phyloP scores from a whole-genome alignment of 768 basidiomycete species.

The Mrakia gelida region DNA sequence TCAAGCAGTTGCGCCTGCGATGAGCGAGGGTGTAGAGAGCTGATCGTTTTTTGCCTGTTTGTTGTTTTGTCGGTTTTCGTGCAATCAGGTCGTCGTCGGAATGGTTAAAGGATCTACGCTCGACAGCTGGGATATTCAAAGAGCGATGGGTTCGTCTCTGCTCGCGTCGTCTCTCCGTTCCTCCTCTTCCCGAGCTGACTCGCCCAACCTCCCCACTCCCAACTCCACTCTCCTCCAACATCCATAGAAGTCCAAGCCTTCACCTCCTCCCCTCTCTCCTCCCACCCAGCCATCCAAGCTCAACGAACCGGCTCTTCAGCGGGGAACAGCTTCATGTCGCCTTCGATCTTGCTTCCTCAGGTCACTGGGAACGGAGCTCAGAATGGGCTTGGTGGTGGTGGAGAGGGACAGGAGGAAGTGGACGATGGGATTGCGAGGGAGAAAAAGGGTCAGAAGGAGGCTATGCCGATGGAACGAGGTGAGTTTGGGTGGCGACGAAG shows the following conservation, averaged over 20 bases:
- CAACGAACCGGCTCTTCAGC: conserved; percentile 10
- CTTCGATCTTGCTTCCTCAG: conserved; percentile 25
- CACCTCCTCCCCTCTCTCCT: conserved; percentile 2
- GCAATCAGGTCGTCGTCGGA: conserved; percentile 13
- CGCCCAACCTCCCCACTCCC: neutral
- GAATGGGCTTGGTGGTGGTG: too few relatives aligned
- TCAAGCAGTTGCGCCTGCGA: neutral
- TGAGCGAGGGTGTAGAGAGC: neutral
- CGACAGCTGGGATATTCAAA: conserved; percentile 22
- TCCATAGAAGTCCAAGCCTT: conserved; percentile 21
- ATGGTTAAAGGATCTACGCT: conserved; percentile 23
- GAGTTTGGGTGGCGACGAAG: neutral
- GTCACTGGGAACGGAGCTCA: neutral
- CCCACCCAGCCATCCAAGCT: conserved; percentile 14
- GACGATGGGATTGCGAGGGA: conserved; percentile 26
- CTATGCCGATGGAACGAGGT: neutral
- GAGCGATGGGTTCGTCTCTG: neutral
- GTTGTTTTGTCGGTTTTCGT: neutral
- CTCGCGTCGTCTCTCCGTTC: neutral
- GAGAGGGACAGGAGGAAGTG: neutral
- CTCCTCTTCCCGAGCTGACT: neutral
- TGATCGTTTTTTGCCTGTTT: neutral
- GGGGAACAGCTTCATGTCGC: neutral
- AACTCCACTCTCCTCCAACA: neutral
- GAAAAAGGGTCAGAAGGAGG: conserved; percentile 17